Base-by-base conservation (phyloP, 1,139 yeast species). In the Arxiozyma bovina region DNA sequence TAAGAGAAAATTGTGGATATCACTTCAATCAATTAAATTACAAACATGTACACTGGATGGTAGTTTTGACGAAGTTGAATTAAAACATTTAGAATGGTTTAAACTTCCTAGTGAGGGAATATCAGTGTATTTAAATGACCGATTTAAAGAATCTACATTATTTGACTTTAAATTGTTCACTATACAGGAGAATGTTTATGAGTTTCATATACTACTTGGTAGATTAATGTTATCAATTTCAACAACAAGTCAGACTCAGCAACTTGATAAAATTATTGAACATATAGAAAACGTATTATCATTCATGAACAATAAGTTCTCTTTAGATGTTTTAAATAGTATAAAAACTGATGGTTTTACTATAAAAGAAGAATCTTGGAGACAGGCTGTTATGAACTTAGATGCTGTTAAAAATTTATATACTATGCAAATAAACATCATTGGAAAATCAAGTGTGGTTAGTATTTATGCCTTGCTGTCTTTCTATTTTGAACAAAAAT, bases 1-100 rank as follows among this genome's bases (percentile, higher is more conserved):
- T 25, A 56, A 63, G 50, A 41, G 63, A 20, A 60, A 59, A 51
- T 38, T 62, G 27, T 62, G 65, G 65, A 50, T 59, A 3, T 62
- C 63, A 17, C 25, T 62, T 9, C 64, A 62, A 50, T 54, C 56
- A 11, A 20, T 62, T 21, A 60, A 49, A 38, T 53, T 59, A 25
- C 54, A 50, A 42, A 48, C 56, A 22, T 34, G 54, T n/a, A 58
- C 58, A 1, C 42, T 57, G 1, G 58, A 58, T 50, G 64, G 63
- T 8, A 56, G 50, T n/a, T 43, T 51, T 3, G 55, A 51, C 34
- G 42, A 23, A 4, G 18, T 49, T 9, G 52, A 56, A 34, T 27
- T 48, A n/a, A 55, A 58, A 25, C 50, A 58, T 47, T 43, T 60
- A 51, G 46, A 57, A 38, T 27, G 21, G 2, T 61, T 61, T 48